Base-by-base conservation (phyloP, 108 stramenopile species). In the Cylindrotheca closterium region DNA sequence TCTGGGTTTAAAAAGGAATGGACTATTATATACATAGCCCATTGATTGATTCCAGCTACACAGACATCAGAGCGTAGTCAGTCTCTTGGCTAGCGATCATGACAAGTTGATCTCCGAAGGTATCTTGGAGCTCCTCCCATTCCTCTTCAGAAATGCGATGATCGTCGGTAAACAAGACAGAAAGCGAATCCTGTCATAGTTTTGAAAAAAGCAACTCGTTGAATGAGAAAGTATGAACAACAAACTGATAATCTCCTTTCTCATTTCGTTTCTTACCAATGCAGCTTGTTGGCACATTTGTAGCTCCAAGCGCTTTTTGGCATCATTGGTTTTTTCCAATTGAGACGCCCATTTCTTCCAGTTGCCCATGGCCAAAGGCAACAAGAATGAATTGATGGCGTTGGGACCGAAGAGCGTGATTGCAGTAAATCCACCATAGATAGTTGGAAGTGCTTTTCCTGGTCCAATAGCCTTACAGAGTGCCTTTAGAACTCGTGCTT, bases 381-480 rank as follows among this genome's bases (percentile, higher is more conserved):
- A 63, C 18, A 89, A 59, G 77, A 94, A 91, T 26, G 89, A 86
- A 74, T 88, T 87, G 34, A 94, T 71, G 2, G 88, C 86, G 42
- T 83, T 77, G 23, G 82, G 75, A 30, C 93, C 93, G 77, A 94
- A 94, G 21, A 77, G 56, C 0, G 88, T 71, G 60, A 89, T 77
- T 0, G 86, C 93, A 15, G 89, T 85, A 55, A 94, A 75, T 30
- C 89, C 89, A 33, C 93, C 93, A 73, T 80, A 94, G 58, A 75
- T 80, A 0, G 87, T 89, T 1, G 80, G 30, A 30, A 77, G 47
- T 1, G 80, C 58, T 47, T 74, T 73, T 47, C 49, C 49, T 60
- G 57, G 47, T 65, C 72, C 79, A 67, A 75, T 72, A 55, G 79
- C 42, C 65, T 82, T 48, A 55, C 79, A 83, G 15, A 94, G 62